Percentiles rank a stretch among this genome's conserved stretches.
Conservation (phyloP, 78 protist species). For the Dictyostelium discoideum region dicty_2.7 NC_007090.3:2529001-2529500, state of each 20-base stretch:
- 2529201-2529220: constrained; percentile 7
- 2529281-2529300: constrained; percentile 59
- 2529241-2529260: background rate
- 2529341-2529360: constrained; percentile 3
- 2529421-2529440: constrained; percentile 58
- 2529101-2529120: constrained; percentile 47
- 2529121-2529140: constrained; percentile 50
- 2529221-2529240: constrained; percentile 34
- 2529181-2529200: constrained; percentile 49
- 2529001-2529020: constrained; percentile 61
- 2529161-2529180: constrained; percentile 17
- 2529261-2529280: background rate
- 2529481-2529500: constrained; percentile 21
- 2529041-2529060: constrained; percentile 2
- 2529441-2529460: constrained; percentile 47
- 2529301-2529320: constrained; percentile 54
- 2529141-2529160: constrained; percentile 57
- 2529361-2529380: constrained; percentile 36
- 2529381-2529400: constrained; percentile 33
- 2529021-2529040: constrained; percentile 39
- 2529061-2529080: constrained; percentile 34
- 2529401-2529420: constrained; percentile 22
- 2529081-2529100: constrained; percentile 21
- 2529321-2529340: constrained; percentile 28
- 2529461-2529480: constrained; percentile 39